phyloP scores from a whole-genome alignment of 1,139 yeast genomes.

The Magnusiomyces fungicola region DNA sequence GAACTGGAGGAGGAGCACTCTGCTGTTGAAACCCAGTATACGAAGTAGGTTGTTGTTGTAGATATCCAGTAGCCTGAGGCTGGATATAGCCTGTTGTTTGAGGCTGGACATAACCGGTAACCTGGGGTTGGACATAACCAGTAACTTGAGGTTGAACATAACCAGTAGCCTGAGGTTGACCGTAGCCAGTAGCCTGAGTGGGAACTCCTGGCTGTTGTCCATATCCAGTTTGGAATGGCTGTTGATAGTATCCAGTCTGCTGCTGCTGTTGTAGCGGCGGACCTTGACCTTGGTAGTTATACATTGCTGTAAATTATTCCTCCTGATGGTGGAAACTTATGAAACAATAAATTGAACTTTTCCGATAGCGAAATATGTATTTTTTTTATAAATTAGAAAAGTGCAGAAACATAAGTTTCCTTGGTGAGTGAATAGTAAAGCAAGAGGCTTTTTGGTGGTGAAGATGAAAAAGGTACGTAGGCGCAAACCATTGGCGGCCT shows the following conservation, averaged over 20 bases:
- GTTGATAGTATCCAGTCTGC: conserved; percentile 16
- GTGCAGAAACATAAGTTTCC: too few relatives aligned
- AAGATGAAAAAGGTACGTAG: too few relatives aligned
- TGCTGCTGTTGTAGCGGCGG: conserved; percentile 14
- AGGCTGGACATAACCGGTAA: conserved; percentile 10
- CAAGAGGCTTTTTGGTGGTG: too few relatives aligned
- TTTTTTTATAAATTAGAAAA: too few relatives aligned
- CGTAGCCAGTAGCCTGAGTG: conserved; percentile 11
- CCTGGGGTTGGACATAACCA: conserved; percentile 19
- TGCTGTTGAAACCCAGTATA: too few relatives aligned
- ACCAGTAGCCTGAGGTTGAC: conserved; percentile 9
- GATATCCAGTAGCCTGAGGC: conserved; percentile 19
- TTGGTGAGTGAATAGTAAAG: too few relatives aligned
- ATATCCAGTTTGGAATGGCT: conserved; percentile 17
- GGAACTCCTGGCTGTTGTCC: conserved; percentile 13
- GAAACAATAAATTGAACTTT: too few relatives aligned
- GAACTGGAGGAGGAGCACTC: conserved; percentile 15
- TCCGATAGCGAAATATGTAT: too few relatives aligned
- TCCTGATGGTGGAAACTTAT: too few relatives aligned
- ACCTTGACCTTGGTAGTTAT: conserved; percentile 10
- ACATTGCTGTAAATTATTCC: conserved; percentile 7
- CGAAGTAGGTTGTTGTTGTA: conserved; percentile 10
- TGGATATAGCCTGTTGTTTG: conserved; percentile 11
- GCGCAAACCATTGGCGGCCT: too few relatives aligned
- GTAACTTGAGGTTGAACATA: conserved; percentile 20